These are phyloP conservation scores for Datura wrightii DNA, from an alignment of 257 asterid genomes.

Conservation along the genomic window DNA sequence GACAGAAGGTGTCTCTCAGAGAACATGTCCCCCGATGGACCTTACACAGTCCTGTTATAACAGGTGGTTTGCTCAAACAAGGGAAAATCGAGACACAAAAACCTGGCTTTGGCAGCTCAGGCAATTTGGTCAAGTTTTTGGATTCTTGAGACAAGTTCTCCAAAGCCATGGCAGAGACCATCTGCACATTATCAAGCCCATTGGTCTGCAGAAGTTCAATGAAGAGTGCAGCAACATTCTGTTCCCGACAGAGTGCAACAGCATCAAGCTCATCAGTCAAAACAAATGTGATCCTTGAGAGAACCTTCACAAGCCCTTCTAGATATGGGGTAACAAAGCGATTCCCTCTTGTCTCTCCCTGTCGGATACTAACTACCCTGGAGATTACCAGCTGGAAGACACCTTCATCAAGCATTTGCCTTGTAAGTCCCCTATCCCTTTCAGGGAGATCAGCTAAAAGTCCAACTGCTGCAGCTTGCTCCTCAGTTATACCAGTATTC, in stretches of 20 bases:
- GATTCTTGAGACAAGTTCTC: slow-evolving; percentile 86
- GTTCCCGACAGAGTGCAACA: slow-evolving; percentile 62
- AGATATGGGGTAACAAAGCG: slow-evolving; percentile 87
- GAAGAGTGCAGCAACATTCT: slow-evolving; percentile 70
- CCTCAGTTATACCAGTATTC: slow-evolving; percentile 70
- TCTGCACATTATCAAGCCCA: slow-evolving; percentile 91
- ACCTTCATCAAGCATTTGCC: slow-evolving; percentile 79
- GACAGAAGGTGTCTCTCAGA: slow-evolving; percentile 74
- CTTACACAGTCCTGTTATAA: slow-evolving; percentile 65
- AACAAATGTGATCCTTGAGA: slow-evolving; percentile 73
- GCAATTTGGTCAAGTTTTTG: slow-evolving; percentile 66
- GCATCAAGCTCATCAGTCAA: slow-evolving; percentile 64
- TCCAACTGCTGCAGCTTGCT: slow-evolving; percentile 89
- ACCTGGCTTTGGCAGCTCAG: slow-evolving; percentile 65
- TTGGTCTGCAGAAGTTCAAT: slow-evolving; percentile 77
- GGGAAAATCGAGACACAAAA: slow-evolving; percentile 69
- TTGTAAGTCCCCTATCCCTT: slow-evolving; percentile 73
- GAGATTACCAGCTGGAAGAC: slow-evolving; percentile 65
- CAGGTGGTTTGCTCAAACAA: slow-evolving; percentile 69
- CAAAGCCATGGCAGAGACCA: slow-evolving; percentile 87
- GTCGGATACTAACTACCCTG: slow-evolving; percentile 64
- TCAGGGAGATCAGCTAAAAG: slow-evolving; percentile 91
- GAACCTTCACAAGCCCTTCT: slow-evolving; percentile 93
- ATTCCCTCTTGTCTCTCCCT: slow-evolving; percentile 74
- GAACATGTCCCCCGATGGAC: slow-evolving; percentile 81